These are phyloP conservation scores for Dendrobium chrysotoxum DNA, from an alignment of 106 monocot genomes.

Conservation along the genomic window DNA sequence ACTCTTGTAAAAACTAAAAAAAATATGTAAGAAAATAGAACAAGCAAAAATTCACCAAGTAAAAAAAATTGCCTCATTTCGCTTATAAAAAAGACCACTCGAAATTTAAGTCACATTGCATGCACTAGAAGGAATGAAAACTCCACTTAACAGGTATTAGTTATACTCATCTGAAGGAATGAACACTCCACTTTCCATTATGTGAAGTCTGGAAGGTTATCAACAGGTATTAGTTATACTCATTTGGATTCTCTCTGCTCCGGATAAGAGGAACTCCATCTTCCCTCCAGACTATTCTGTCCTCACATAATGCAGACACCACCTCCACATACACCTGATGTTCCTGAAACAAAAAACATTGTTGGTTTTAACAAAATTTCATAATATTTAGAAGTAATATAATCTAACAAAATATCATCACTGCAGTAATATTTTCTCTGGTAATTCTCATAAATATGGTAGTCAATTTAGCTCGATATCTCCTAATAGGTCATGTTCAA, in stretches of 20 bases:
- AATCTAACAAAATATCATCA: background rate
- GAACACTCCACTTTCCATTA: too few species aligned
- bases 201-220: too few species aligned
- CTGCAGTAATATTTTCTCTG: background rate
- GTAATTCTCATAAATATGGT: background rate
- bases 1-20: too few species aligned
- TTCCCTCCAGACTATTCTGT: constrained; percentile 78
- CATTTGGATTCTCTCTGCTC: constrained; percentile 51
- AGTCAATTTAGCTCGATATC: background rate
- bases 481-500: background rate
- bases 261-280: constrained; percentile 86
- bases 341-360: constrained; percentile 42
- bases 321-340: constrained; percentile 68
- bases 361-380: background rate
- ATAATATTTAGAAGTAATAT: background rate
- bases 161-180: too few species aligned
- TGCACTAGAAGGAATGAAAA: too few species aligned
- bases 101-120: too few species aligned
- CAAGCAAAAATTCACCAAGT: too few species aligned
- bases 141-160: too few species aligned
- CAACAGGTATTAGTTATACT: constrained; percentile 23
- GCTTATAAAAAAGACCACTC: too few species aligned
- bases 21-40: too few species aligned
- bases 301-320: constrained; percentile 88
- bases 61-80: too few species aligned